A percentile compares a stretch with the other conserved stretches of the same genome.
Evolutionary conservation across 176 grass and related monocot genomes (phyloP).

Genomic region (Coix lacrymajobi): DNA sequence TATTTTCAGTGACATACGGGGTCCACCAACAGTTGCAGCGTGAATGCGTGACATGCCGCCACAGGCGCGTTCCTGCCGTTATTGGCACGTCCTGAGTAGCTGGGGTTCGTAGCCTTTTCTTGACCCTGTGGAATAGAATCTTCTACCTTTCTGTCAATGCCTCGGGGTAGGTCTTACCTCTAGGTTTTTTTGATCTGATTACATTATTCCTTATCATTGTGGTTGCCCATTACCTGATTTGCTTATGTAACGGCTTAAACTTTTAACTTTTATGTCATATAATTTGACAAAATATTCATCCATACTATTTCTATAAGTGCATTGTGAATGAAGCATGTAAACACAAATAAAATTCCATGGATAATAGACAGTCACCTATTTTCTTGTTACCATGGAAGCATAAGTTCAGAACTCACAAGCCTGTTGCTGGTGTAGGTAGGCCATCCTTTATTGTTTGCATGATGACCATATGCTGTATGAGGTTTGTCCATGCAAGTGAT

Average conservation of each 20-base stretch:
- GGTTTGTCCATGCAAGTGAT: neutral
- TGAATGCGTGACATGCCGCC: neutral
- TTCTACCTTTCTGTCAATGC: neutral
- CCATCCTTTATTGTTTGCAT: slow-evolving; percentile 4
- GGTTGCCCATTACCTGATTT: neutral
- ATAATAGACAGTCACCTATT: neutral
- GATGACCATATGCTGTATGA: neutral
- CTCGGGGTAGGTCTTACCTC: neutral
- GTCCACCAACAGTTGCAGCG: neutral
- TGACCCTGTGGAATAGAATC: neutral
- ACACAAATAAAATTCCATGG: neutral
- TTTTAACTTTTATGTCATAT: neutral
- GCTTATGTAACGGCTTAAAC: neutral
- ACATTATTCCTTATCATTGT: neutral
- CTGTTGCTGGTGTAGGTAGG: slow-evolving; percentile 8
- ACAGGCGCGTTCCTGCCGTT: neutral
- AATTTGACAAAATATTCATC: slow-evolving; percentile 1
- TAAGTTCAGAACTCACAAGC: neutral
- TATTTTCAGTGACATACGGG: neutral
- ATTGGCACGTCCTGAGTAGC: neutral
- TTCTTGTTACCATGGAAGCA: slow-evolving; percentile 4
- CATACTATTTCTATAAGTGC: neutral
- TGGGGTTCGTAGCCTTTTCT: neutral
- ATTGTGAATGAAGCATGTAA: neutral
- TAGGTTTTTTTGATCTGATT: neutral